Evolutionary conservation across 768 basidiomycete genomes (phyloP), one percentile per base, ranked within the genome.

Genomic region (Pholiota molesta): DNA sequence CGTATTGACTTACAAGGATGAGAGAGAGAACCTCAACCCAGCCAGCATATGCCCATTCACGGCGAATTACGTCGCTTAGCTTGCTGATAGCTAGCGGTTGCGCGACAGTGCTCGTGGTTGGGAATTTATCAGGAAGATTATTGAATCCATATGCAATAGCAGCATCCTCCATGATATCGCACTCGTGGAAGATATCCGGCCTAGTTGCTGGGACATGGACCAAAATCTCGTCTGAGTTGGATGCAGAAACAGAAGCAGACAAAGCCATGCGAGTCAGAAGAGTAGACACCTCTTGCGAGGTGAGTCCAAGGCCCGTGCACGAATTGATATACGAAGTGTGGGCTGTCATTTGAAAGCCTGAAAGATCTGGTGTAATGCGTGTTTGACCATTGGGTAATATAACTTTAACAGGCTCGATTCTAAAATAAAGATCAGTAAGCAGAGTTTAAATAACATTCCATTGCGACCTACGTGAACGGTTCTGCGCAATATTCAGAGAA

Each of bases 91-190:
- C 87, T 60, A 95, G 80, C 10, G 95, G 94, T 71, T 97, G 94
- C 21, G 94, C 97, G 40, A 99, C 93, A 7, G 97, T 99, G 73
- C 90, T 96, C 17, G 96, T 97, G 7, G 87, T 78, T 1, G 97
- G 97, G 86, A 99, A 95, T 14, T 86, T 88, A 68, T 92, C 85
- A 1, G 94, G 93, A 28, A 99, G 83, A 69, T 97, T 97, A 79
- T 99, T 98, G 82, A 95, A 99, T 1, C 97, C 97, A 71, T 96
- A 97, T 0, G 95, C 97, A 66, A 99, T 93, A 10, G 97, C 97
- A 2, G 91, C 94, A 65, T 99, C 97, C 73, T 99, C 97, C 89
- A 99, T 92, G 72, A 99, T 85, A 72, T 99, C 97, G 71, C 96
- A 97, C 74, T 99, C 95, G 72, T 99, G 97, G 58, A 99, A 79